phyloP scores from a whole-genome alignment of 345 rosid species.

The Bruguiera gymnorhiza region DNA sequence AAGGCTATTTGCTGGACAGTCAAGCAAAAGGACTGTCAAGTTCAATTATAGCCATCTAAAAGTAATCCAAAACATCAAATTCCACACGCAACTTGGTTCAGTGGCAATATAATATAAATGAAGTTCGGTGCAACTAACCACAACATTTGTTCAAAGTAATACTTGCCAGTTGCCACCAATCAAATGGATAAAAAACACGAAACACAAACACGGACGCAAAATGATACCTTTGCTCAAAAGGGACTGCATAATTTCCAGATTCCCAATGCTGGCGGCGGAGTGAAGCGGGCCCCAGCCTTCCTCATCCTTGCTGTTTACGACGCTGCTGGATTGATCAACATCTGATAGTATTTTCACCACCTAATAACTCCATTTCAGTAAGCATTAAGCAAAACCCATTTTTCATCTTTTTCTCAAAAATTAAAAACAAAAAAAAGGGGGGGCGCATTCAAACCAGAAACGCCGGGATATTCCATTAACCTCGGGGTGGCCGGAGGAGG shows the following conservation, averaged over 20 bases:
- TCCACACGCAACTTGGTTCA: too few species aligned
- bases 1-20: too few species aligned
- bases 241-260: slow-evolving; percentile 51
- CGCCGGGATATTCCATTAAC: slow-evolving; percentile 5
- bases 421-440: too few species aligned
- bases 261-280: slow-evolving; percentile 78
- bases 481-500: slow-evolving; percentile 51
- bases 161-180: background rate
- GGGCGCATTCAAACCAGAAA: background rate
- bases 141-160: background rate
- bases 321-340: slow-evolving; percentile 42
- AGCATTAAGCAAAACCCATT: background rate
- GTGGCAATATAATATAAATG: too few species aligned
- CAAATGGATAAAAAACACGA: background rate
- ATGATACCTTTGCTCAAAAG: slow-evolving; percentile 51
- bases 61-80: too few species aligned
- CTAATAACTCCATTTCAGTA: slow-evolving; percentile 31
- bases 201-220: background rate
- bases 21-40: too few species aligned
- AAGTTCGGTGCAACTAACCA: too few species aligned
- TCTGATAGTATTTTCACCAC: slow-evolving; percentile 50
- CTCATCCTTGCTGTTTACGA: slow-evolving; percentile 62
- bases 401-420: background rate
- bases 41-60: too few species aligned
- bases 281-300: slow-evolving; percentile 96